Base-by-base conservation (phyloP, 2,329 filamentous ascomycete species). In the Zasmidium angulare region DNA sequence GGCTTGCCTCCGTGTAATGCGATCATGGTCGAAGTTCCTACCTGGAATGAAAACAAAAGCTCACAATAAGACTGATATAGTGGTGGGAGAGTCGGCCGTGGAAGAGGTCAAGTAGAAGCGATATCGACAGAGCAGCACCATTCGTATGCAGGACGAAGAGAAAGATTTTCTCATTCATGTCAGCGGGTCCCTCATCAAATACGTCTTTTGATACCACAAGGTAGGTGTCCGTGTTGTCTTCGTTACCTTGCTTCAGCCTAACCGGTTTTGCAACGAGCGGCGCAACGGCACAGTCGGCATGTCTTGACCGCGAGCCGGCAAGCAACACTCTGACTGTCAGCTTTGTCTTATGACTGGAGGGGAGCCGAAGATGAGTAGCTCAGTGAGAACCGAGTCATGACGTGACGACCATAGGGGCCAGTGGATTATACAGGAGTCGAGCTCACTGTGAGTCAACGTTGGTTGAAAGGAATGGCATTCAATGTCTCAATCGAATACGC, bases 251-350 rank as follows among this genome's bases (percentile, higher is more conserved):
- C 48, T 63, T 63, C 57, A 71, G 71, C 46, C 73, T 72, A 9
- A 74, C 68, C n/a, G 74, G 22, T 56, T 74, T 71, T 23, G 73
- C 55, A 50, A 61, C 64, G 46, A 72, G 48, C 21, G 71, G 69
- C 23, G 67, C 67, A 48, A 64, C 65, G 36, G 64, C 65, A 58
- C 71, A 74, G 17, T 62, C 50, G 46, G 70, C 58, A 0, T 68
- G 69, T 0, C 72, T 72, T 17, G 70, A 52, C 74, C 36, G 9
- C 7, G 9, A 29, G 26, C 26, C 4, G 11, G 3, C 9, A 17
- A 43, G 11, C 3, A 17, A 10, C 36, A 43, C 7, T 43, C 7
- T 7, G 12, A 43, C 36, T 43, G 6, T 43, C n/a, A 29, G 26
- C 26, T 11, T 29, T 29, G 26, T 4, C 26, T 29, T 11, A 29